Conservation (phyloP, 2,329 filamentous ascomycete species). For the Cladosporium cucumerinum region DNA sequence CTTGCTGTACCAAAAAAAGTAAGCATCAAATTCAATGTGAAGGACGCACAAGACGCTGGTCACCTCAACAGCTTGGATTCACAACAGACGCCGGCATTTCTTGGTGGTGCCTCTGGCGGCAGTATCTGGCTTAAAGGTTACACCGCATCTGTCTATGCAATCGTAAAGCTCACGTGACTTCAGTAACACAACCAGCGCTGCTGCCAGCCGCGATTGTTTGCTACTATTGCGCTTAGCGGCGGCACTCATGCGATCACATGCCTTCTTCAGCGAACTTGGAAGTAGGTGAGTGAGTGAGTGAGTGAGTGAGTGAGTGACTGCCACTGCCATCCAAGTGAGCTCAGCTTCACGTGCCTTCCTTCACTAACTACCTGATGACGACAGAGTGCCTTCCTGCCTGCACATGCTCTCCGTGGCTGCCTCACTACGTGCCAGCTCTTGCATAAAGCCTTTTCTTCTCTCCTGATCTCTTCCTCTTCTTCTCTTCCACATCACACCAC, state of each 20-base stretch:
- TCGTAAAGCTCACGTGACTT: not conserved
- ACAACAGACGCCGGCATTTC: not conserved
- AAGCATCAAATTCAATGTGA: not conserved
- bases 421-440: not conserved
- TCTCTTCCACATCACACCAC: constrained; percentile 3
- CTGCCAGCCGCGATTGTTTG: not conserved
- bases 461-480: constrained; percentile 15
- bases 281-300: not conserved
- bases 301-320: not conserved
- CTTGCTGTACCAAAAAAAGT: too few species aligned
- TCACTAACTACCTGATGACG: not conserved
- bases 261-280: not conserved
- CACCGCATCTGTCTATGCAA: not conserved
- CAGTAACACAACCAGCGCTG: not conserved
- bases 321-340: not conserved
- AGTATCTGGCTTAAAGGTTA: not conserved
- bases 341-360: not conserved
- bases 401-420: not conserved
- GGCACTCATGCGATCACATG: not conserved
- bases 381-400: not conserved
- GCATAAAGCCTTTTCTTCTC: constrained; percentile 1
- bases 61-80: not conserved
- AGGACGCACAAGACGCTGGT: not conserved
- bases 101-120: not conserved
- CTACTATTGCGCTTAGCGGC: not conserved